phyloP scores from a whole-genome alignment of 768 basidiomycete genomes.

The Cystoderma amianthinum region DNA sequence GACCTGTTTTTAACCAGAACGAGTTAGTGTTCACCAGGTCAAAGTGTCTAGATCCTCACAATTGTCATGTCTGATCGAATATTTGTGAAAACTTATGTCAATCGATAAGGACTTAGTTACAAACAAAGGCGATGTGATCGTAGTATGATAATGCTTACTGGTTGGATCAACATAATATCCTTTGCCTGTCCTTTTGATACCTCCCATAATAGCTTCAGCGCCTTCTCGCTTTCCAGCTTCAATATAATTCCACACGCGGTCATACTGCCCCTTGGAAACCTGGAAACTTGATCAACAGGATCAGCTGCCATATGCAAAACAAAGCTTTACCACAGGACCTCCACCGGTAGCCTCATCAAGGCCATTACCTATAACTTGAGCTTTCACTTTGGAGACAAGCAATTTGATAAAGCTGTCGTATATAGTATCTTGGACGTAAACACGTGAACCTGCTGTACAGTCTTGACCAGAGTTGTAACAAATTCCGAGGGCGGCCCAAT shows the following conservation, averaged over 20 bases:
- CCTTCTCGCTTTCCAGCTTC: constrained; percentile 81
- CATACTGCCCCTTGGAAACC: constrained; percentile 82
- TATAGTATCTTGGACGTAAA: constrained; percentile 83
- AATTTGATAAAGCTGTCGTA: constrained; percentile 78
- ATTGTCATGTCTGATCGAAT: constrained; percentile 81
- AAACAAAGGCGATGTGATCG: neutral
- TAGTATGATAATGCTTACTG: constrained; percentile 36
- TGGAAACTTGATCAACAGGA: constrained; percentile 17
- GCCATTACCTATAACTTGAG: constrained; percentile 72
- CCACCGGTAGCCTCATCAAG: constrained; percentile 69
- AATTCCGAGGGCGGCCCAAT: constrained; percentile 82
- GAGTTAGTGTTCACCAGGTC: neutral
- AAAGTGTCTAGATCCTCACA: constrained; percentile 51
- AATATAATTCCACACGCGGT: constrained; percentile 84
- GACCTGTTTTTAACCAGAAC: constrained; percentile 27
- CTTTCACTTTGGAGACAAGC: constrained; percentile 60
- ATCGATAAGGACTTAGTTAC: neutral
- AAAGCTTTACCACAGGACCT: constrained; percentile 70
- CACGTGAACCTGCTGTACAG: constrained; percentile 87
- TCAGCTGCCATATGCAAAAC: neutral
- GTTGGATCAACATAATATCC: constrained; percentile 92
- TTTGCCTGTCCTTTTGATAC: constrained; percentile 64
- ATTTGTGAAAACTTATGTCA: constrained; percentile 66
- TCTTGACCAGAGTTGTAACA: constrained; percentile 90
- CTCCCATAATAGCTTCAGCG: constrained; percentile 75